Percentiles rank a stretch among this genome's conserved stretches.
Evolutionary conservation across 164 flowering plant species (phyloP).

Genomic region (Amborella trichopoda): DNA sequence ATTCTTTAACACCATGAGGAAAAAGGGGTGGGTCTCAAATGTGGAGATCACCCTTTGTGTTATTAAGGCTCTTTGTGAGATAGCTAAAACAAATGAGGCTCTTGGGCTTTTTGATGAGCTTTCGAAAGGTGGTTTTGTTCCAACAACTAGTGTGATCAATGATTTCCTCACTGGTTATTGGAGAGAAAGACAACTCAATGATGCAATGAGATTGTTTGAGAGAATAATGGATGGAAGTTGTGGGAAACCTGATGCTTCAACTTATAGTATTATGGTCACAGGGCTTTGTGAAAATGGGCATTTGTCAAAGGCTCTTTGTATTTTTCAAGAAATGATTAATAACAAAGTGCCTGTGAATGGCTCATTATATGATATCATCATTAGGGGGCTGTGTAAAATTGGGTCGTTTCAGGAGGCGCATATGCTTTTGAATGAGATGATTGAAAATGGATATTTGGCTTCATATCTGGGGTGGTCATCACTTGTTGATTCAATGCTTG

Average conservation of each 20-base stretch:
- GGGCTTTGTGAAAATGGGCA: slow-evolving; percentile 18
- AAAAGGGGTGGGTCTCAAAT: slow-evolving; percentile 16
- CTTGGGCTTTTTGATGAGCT: slow-evolving; percentile 15
- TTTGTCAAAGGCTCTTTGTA: slow-evolving; percentile 10
- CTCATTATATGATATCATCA: slow-evolving; percentile 13
- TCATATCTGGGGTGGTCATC: slow-evolving; percentile 19
- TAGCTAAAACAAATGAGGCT: slow-evolving; percentile 22
- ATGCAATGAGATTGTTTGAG: slow-evolving; percentile 22
- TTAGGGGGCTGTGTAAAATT: slow-evolving; percentile 11
- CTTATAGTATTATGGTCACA: slow-evolving; percentile 17
- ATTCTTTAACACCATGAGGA: slow-evolving; percentile 20
- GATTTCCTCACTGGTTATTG: slow-evolving; percentile 20
- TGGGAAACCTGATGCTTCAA: slow-evolving; percentile 9
- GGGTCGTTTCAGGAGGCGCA: slow-evolving; percentile 19
- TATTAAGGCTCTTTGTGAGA: slow-evolving; percentile 17
- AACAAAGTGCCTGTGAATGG: slow-evolving; percentile 11
- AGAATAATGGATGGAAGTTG: slow-evolving; percentile 14
- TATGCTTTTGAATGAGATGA: slow-evolving; percentile 18
- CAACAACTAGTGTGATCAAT: slow-evolving; percentile 10
- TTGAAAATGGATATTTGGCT: slow-evolving; percentile 18
- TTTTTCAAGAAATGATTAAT: slow-evolving; percentile 22
- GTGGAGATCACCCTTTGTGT: slow-evolving; percentile 17
- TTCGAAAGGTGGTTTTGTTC: slow-evolving; percentile 6
- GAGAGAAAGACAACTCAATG: slow-evolving; percentile 13
- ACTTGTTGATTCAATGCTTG: slow-evolving; percentile 7